Evolutionary conservation across 192 early-diverging fungal genomes (phyloP).

Genomic region (Mortierella hygrophila): DNA sequence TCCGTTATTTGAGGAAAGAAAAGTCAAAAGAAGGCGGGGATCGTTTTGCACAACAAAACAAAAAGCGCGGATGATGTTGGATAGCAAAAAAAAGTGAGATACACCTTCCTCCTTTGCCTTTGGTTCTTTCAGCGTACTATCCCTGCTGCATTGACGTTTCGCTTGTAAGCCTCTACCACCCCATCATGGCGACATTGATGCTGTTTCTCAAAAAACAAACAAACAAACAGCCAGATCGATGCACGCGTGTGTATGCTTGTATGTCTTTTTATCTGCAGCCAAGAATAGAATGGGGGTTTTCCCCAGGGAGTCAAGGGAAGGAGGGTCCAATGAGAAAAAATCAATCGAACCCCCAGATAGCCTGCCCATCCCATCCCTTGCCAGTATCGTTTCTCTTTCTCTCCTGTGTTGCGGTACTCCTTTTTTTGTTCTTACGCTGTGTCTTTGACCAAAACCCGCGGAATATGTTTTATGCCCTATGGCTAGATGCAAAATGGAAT

Average conservation of each 20-base stretch:
- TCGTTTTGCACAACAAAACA: background rate
- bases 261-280: background rate
- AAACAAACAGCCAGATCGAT: background rate
- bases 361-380: background rate
- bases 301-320: background rate
- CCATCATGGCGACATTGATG: background rate
- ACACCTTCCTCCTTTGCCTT: background rate
- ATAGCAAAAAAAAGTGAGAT: too few relatives aligned
- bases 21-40: background rate
- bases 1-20: background rate
- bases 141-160: background rate
- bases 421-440: background rate
- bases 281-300: constrained; percentile 5
- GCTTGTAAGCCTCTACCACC: too few relatives aligned
- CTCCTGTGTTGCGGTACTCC: background rate
- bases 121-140: background rate
- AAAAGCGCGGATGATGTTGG: background rate
- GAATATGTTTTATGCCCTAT: too few relatives aligned
- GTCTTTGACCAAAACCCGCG: too few relatives aligned
- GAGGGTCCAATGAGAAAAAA: background rate
- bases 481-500: too few relatives aligned
- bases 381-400: background rate
- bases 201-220: background rate
- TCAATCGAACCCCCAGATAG: background rate
- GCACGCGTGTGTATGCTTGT: background rate